Base-by-base conservation (phyloP, 371 early-diverging fungal genomes). In the Zychaea mexicana region DNA sequence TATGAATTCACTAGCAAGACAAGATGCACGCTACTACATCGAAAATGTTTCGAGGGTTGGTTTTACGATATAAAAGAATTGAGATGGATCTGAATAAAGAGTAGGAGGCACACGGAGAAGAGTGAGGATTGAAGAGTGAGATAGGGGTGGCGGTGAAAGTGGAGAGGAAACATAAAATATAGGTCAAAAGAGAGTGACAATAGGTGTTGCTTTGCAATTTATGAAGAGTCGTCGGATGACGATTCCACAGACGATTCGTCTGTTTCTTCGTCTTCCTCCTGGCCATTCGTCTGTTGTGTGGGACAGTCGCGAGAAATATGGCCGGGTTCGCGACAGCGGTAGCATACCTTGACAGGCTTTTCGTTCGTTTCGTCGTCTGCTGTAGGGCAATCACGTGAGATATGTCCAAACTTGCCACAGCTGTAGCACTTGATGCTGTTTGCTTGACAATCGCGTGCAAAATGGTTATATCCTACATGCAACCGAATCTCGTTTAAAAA, bases 391-490 rank as follows among this genome's bases (percentile, higher is more conserved):
- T 84, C 78, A 62, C 85, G 84, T 33, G 84, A 82, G 60, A 86
- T 68, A 57, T 88, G 88, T 0, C 88, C 88, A 63, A 80, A 83
- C 36, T 77, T 77, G 28, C 77, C 75, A 38, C 88, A 88, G 53
- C 82, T 80, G 60, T 82, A 86, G 63, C 88, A 88, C 54, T 85
- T 81, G 45, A 83, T 76, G n/a, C 77, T 67, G 30, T 62, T 81
- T n/a, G 87, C 88, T 68, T 81, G 79, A 69, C 88, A 88, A 53
- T 88, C 86, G 42, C 82, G 81, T 22, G 88, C 86, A 71, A 77
- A 85, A 61, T 88, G 88, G 57, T 88, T 88, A 53, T 70, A 69
- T 3, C 83, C 85, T 71, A 52, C n/a, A 62, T n/a, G n/a, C n/a
- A n/a, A n/a, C 53, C 10, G 19, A 32, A n/a, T n/a, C n/a, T n/a